Conservation (phyloP, 495 filamentous ascomycete genomes). For the Neurospora sp. region DNA sequence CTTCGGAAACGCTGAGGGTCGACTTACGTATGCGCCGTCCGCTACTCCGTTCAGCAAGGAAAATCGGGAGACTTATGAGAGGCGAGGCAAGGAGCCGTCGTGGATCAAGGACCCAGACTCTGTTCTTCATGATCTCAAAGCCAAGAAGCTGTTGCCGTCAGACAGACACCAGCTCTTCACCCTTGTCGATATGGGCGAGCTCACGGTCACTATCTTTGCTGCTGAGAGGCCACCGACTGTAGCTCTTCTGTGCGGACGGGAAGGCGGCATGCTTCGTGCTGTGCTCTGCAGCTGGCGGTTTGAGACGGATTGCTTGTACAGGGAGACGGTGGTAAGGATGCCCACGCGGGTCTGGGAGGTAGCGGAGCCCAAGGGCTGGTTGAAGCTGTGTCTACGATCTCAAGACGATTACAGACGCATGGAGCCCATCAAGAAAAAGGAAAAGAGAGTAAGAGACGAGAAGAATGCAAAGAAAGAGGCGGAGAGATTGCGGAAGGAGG, state of each 20-base stretch:
- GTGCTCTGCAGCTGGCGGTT: constrained; percentile 28
- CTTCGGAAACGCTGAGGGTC: neutral
- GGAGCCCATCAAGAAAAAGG: neutral
- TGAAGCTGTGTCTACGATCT: neutral
- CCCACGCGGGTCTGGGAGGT: constrained; percentile 9
- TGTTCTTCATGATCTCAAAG: neutral
- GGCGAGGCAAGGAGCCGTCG: neutral
- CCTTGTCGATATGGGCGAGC: constrained; percentile 28
- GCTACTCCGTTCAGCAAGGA: neutral
- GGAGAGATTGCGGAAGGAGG: no score
- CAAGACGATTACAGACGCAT: neutral
- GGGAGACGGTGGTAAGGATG: constrained; percentile 30
- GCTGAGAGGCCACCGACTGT: constrained; percentile 23
- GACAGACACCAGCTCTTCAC: constrained; percentile 17
- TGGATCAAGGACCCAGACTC: neutral
- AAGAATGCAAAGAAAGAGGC: no score
- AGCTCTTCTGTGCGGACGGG: constrained; percentile 24
- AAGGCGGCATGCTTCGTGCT: constrained; percentile 33
- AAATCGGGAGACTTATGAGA: neutral
- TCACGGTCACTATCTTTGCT: constrained; percentile 27
- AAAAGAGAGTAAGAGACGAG: neutral
- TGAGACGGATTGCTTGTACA: constrained; percentile 17
- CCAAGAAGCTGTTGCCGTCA: constrained; percentile 5
- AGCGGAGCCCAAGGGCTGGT: neutral
- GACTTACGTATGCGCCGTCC: neutral